Evolutionary conservation across 2,329 filamentous ascomycete genomes (phyloP), one percentile per base, ranked within the genome.

Genomic region (Chaetomiaceae sp.): DNA sequence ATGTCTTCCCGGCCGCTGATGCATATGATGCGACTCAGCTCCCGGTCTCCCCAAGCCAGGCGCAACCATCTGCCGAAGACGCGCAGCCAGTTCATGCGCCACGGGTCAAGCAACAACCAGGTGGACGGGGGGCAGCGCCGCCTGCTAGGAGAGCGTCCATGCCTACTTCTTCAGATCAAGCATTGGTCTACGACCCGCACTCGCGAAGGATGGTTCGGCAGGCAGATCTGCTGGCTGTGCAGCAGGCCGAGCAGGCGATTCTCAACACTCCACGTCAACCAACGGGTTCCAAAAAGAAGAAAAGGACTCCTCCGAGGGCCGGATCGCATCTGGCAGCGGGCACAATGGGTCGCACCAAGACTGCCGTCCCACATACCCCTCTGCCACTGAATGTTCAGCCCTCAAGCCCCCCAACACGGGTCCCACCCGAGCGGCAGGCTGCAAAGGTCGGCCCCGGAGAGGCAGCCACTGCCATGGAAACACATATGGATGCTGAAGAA

Each of bases 171-270:
- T 63, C 70, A 37, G 68, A 73, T 37, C 61, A 74, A 56, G 64
- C 69, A 27, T 59, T 86, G 64, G 77, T 86, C 41, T 82, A 83
- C 59, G 82, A 85, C 56, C 73, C 81, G n/a, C 84, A 85, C 58
- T 83, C 82, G 14, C 74, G 82, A 57, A 77, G 82, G 53, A 82
- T 84, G 73, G 72, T 85, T 3, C 73, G 76, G 3, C 73, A 67
- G 46, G 64, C 63, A 5, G 69, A 77, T 21, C 56, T 78, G 16
- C 40, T 70, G 56, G 73, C 65, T 44, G 67, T 67, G 39, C 73
- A 77, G 44, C 69, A 74, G 42, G 67, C 67, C 39, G 73, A 77
- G 44, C 69, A 74, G 48, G 66, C 62, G 27, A 60, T 73, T 4
- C 62, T 66, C 20, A 66, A 74, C 48, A 65, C 66, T 14, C 63